Base-by-base conservation (phyloP, 495 filamentous ascomycete genomes). In the Podospora australis region DNA sequence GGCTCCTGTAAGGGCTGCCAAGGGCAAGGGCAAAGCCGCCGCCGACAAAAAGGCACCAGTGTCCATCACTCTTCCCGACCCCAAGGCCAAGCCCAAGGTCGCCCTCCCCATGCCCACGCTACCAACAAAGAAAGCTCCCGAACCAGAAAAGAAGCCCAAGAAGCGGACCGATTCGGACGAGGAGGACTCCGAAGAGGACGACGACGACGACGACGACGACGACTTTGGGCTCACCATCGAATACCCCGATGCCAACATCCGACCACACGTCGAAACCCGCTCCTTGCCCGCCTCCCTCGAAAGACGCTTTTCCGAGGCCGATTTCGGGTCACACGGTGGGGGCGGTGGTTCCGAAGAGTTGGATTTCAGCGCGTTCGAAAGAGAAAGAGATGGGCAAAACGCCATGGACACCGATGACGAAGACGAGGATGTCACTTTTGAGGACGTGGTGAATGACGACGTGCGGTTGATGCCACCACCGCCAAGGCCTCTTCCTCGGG, bases 181-280 rank as follows among this genome's bases (percentile, higher is more conserved):
- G 13, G 70, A 66, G 9, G 66, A 65, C 16, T 62, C 66, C 2
- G 58, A 56, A 38, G 55, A 66, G 13, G 70, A 66, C 10, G 66
- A 65, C 16, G 64, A 67, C 2, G 58, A 56, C 40, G 55, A 63
- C 26, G 58, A 53, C n/a, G 64, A 69, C 10, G 50, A 63, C 29
- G 34, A 51, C 32, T 58, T 60, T 16, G 39, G 41, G 13, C 23
- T 21, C 25, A 38, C 23, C 2, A 44, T 29, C 42, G 32, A 28
- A 9, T 57, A 50, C 17, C 40, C 40, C n/a, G 40, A 43, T 24
- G 40, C 40, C 22, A 46, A 46, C 9, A 25, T 23, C 6, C 40
- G 22, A 16, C n/a, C 40, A 28, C 20, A 43, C 22, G 14, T 43
- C 13, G 14, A 6, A 21, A 14, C 20, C 40, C 2, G 20, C 22